Evolutionary conservation across 2,329 filamentous ascomycete genomes (phyloP).

Genomic region (Sclerotinia nivalis): DNA sequence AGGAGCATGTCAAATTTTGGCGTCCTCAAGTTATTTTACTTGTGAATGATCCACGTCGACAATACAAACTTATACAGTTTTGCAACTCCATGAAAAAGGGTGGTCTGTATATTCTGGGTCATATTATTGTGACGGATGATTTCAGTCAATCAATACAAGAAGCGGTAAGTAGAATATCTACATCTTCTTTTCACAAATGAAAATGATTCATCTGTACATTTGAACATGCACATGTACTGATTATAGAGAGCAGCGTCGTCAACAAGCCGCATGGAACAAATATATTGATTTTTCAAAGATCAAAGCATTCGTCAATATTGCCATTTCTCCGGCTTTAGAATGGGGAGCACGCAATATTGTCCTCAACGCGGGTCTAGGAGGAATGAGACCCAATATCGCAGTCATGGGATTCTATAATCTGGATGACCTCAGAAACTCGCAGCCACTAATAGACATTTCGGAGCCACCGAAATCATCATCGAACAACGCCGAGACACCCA

Average conservation of each 20-base stretch:
- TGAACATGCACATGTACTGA: background rate
- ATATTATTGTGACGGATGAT: constrained; percentile 83
- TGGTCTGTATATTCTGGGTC: constrained; percentile 76
- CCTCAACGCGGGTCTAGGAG: constrained; percentile 76
- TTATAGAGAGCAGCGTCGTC: constrained; percentile 52
- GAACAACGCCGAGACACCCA: constrained; percentile 11
- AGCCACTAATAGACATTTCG: constrained; percentile 58
- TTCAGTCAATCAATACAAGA: constrained; percentile 78
- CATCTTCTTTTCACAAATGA: background rate
- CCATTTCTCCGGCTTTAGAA: constrained; percentile 77
- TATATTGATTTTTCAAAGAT: constrained; percentile 85
- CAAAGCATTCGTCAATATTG: constrained; percentile 86
- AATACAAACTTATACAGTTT: constrained; percentile 83
- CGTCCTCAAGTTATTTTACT: constrained; percentile 83
- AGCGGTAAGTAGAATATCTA: constrained; percentile 46
- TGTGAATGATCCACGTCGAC: constrained; percentile 77
- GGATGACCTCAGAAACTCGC: constrained; percentile 67
- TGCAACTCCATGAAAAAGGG: constrained; percentile 92
- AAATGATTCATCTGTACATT: background rate
- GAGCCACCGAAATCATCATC: constrained; percentile 46
- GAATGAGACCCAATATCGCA: constrained; percentile 87
- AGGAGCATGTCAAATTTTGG: constrained; percentile 94
- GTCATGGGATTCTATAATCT: constrained; percentile 80
- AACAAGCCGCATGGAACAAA: constrained; percentile 77
- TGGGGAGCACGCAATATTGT: constrained; percentile 86